Base-by-base conservation (phyloP, 2,329 filamentous ascomycete species). In the Lithohypha guttulata region DNA sequence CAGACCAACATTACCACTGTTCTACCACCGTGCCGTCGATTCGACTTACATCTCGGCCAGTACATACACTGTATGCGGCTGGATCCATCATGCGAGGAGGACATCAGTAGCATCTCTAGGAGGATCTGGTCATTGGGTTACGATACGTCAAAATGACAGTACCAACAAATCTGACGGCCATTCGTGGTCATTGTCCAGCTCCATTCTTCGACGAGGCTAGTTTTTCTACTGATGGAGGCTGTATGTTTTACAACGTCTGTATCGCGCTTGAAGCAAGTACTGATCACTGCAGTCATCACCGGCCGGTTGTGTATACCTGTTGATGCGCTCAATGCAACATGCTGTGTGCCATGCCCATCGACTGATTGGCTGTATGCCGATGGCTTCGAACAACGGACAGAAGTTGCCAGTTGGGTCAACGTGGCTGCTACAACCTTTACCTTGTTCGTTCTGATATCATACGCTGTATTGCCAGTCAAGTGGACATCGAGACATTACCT, bases 401-500 rank as follows among this genome's bases (percentile, higher is more conserved):
- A 66, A 33, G 73, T 75, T 10, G 78, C 84, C n/a, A 83, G 85
- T 59, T 93, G 84, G 77, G 67, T 95, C 41, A 85, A 84, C 47
- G 77, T 93, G 11, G 75, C 70, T 7, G 77, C 84, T 39, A 70
- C 86, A 28, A 62, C 80, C 33, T 77, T 81, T 51, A 81, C 82
- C 45, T 54, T 77, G 11, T 89, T 91, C 54, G 66, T 96, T 41
- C 65, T 96, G 11, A 36, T 84, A 4, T 93, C 85, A 4, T 96
- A 86, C 70, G 65, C 76, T 3, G 69, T 81, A 10, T 68, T 98
- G 15, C 87, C 91, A 0, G 76, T 84, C 17, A 85, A 93, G 52
- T 89, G 84, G 65, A 95, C 91, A 5, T 77, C 85, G 55, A 78
- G 87, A 38, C 91, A 98, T 59, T 96, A 96, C 55, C 68, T 98